phyloP scores from a whole-genome alignment of 192 early-diverging fungal species.

The Mortierella claussenii region DNA sequence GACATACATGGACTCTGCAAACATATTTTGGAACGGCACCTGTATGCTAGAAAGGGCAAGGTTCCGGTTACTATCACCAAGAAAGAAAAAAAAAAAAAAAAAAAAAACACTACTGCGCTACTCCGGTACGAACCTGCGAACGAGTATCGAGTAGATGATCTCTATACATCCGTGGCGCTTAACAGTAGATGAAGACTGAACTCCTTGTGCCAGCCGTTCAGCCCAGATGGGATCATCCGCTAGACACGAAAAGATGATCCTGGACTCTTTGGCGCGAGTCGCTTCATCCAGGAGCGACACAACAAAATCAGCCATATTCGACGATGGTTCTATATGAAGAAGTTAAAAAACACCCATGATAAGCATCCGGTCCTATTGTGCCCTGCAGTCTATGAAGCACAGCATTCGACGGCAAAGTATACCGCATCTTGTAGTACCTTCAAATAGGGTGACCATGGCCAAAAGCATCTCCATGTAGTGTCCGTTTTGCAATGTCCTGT shows the following conservation, averaged over 20 bases:
- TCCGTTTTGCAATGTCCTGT: slow-evolving; percentile 18
- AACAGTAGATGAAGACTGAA: slow-evolving; percentile 5
- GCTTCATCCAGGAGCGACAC: slow-evolving; percentile 39
- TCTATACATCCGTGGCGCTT: slow-evolving; percentile 40
- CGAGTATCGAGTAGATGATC: slow-evolving; percentile 48
- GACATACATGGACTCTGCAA: slow-evolving; percentile 33
- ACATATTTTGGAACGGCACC: slow-evolving; percentile 48
- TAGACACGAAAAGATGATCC: slow-evolving; percentile 33
- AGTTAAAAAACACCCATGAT: background rate
- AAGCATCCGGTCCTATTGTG: too few species aligned
- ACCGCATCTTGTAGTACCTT: slow-evolving; percentile 14
- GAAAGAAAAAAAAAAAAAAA: background rate
- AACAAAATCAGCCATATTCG: slow-evolving; percentile 40
- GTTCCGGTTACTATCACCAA: background rate
- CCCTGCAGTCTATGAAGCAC: too few species aligned
- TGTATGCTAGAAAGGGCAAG: slow-evolving; percentile 21
- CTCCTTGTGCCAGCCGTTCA: slow-evolving; percentile 32
- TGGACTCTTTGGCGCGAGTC: slow-evolving; percentile 33
- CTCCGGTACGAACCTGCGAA: slow-evolving; percentile 33
- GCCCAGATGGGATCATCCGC: slow-evolving; percentile 51
- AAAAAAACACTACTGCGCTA: background rate
- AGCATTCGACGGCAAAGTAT: too few species aligned
- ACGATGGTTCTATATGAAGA: slow-evolving; percentile 2
- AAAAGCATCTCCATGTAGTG: slow-evolving; percentile 48
- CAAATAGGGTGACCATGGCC: slow-evolving; percentile 28